Evolutionary conservation across 805 yeast genomes (phyloP).

Genomic region (Brettanomyces naardenensis): DNA sequence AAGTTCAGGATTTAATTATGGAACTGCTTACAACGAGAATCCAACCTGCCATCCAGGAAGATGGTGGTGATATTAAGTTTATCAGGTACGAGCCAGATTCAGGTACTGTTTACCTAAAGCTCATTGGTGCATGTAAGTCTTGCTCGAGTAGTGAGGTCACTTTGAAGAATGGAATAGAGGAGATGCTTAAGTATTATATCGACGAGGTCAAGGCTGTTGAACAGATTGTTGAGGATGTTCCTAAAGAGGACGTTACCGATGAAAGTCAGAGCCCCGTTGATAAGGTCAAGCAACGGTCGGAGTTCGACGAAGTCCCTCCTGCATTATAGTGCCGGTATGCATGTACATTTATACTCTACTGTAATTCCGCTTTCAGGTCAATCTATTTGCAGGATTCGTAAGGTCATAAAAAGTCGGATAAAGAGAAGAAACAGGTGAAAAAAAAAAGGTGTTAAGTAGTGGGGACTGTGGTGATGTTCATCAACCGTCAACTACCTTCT

Average conservation of each 20-base stretch:
- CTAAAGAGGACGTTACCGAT: conserved; percentile 37
- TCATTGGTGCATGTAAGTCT: conserved; percentile 94
- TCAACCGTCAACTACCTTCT: no score
- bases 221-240: conserved; percentile 81
- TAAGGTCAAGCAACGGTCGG: conserved; percentile 6
- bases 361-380: background rate
- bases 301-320: conserved; percentile 27
- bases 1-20: conserved; percentile 80
- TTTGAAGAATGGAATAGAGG: conserved; percentile 88
- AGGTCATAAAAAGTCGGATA: no score
- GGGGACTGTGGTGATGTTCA: no score
- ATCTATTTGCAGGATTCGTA: conserved; percentile 2
- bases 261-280: background rate
- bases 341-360: background rate
- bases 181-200: conserved; percentile 95
- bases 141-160: conserved; percentile 91
- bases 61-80: conserved; percentile 94
- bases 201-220: conserved; percentile 89
- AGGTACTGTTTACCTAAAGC: conserved; percentile 80
- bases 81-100: conserved; percentile 77
- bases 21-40: conserved; percentile 91
- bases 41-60: conserved; percentile 97
- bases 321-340: conserved; percentile 20
- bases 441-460: no score
- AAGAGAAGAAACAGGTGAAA: no score